These are phyloP conservation scores for Phoma herbarum DNA, from an alignment of 2,329 filamentous ascomycete genomes.

Conservation along the genomic window DNA sequence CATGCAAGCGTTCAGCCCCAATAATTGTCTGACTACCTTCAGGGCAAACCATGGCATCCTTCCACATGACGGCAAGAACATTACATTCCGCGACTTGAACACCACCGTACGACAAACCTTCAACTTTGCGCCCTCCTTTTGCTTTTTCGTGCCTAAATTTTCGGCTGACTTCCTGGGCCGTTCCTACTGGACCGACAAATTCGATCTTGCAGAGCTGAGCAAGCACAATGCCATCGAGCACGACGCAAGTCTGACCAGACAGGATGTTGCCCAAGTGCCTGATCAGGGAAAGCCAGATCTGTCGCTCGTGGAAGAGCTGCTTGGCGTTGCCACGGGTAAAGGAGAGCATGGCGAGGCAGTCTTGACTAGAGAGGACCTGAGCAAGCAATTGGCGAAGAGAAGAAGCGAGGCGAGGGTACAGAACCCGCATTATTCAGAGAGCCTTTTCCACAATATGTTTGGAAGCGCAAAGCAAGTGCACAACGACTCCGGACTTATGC, in stretches of 20 bases:
- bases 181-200: constrained; percentile 28
- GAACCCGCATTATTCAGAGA: constrained; percentile 50
- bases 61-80: constrained; percentile 43
- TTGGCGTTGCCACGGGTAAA: constrained; percentile 50
- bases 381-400: constrained; percentile 43
- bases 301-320: constrained; percentile 46
- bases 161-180: constrained; percentile 35
- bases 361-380: constrained; percentile 52
- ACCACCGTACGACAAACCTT: constrained; percentile 36
- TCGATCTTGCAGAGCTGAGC: constrained; percentile 45
- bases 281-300: constrained; percentile 53
- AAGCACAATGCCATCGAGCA: constrained; percentile 49
- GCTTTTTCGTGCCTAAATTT: constrained; percentile 43
- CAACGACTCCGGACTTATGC: not conserved
- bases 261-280: constrained; percentile 44
- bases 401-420: constrained; percentile 47
- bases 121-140: constrained; percentile 46
- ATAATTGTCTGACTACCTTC: constrained; percentile 12
- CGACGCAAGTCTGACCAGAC: constrained; percentile 45
- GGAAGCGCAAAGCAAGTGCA: constrained; percentile 51
- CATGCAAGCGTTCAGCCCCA: too few species aligned
- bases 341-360: constrained; percentile 44
- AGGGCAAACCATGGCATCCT: constrained; percentile 46
- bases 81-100: constrained; percentile 43
- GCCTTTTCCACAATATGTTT: constrained; percentile 52